These are phyloP conservation scores for Skeletonema grethae DNA, from an alignment of 108 stramenopile species.

Conservation along the genomic window DNA sequence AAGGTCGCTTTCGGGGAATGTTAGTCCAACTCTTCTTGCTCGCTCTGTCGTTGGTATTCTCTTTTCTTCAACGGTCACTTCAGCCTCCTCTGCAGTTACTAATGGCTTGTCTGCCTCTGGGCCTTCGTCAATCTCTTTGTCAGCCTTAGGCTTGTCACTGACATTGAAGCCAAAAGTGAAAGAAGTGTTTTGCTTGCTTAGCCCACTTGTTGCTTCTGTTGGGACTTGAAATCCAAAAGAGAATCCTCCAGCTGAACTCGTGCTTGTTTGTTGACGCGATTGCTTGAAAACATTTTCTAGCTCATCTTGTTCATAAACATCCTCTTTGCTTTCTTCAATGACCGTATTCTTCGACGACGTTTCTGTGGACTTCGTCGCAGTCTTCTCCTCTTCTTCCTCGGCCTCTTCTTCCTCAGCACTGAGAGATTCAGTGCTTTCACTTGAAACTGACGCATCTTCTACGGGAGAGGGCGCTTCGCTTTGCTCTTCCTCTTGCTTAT, in stretches of 20 bases:
- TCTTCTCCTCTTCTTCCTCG: conserved; percentile 12
- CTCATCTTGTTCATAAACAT: conserved; percentile 71
- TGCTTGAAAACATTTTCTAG: conserved; percentile 77
- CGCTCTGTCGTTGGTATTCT: conserved; percentile 8
- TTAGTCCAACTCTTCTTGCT: conserved; percentile 36
- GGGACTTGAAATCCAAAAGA: conserved; percentile 37
- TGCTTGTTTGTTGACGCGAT: conserved; percentile 47
- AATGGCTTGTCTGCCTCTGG: neutral
- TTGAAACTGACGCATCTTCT: neutral
- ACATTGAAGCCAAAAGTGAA: conserved; percentile 61
- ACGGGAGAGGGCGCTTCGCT: neutral
- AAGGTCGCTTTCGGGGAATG: conserved; percentile 51
- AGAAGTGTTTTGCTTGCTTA: neutral
- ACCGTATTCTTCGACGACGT: neutral
- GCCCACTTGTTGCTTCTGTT: neutral
- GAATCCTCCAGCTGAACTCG: conserved; percentile 34
- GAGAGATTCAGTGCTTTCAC: neutral
- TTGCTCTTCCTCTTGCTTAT: conserved; percentile 9
- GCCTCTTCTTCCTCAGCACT: conserved; percentile 5
- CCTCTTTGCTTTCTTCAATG: conserved; percentile 4
- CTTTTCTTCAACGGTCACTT: conserved; percentile 1
- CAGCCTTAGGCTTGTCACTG: neutral
- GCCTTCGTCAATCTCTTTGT: neutral
- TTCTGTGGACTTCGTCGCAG: neutral
- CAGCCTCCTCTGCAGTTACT: conserved; percentile 2